Base-by-base conservation (phyloP, 345 rosid species). In the Excoecaria agallocha region DNA sequence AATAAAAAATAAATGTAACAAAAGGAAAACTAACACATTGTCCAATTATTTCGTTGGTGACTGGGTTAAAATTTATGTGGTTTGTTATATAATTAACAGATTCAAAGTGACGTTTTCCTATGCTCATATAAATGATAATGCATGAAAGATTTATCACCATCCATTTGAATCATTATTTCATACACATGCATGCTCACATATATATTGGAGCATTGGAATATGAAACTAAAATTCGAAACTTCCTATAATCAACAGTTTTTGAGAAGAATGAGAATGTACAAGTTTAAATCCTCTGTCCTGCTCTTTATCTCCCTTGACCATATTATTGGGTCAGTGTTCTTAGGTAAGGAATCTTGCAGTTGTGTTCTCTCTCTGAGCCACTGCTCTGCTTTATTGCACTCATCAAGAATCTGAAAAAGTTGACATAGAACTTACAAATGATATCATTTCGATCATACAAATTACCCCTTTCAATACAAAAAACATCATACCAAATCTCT, bases 221-320 rank as follows among this genome's bases (percentile, higher is more conserved):
- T n/a, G 25, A 8, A 19, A 56, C 15, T 19, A 56, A 56, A 56
- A 1, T 17, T 56, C 25, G 0, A 56, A 56, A 3, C 1, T 5
- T 15, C 24, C 69, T 54, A 66, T 22, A 43, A 20, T 46, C 52
- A 76, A 48, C 39, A 2, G 15, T 25, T 66, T 71, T 19, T 8
- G 35, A 67, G 66, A 20, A 66, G 22, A 11, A 58, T 24, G 24
- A 76, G 70, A 74, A 19, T 38, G 67, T 86, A 88, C 91, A 50
- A 67, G 78, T 78, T 79, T 19, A 89, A 82, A 52, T 86, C 84
- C 68, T 89, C 90, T 17, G 79, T 75, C 80, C 67, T 85, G 83
- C 83, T 85, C 77, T 73, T 88, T 83, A 91, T 88, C 73, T 89
- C 94, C 77, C 82, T 74, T 45, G 94, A 82, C 83, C 83, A 88